Base-by-base conservation (phyloP, 2,329 filamentous ascomycete genomes). In the Cercospora brassicicola region DNA sequence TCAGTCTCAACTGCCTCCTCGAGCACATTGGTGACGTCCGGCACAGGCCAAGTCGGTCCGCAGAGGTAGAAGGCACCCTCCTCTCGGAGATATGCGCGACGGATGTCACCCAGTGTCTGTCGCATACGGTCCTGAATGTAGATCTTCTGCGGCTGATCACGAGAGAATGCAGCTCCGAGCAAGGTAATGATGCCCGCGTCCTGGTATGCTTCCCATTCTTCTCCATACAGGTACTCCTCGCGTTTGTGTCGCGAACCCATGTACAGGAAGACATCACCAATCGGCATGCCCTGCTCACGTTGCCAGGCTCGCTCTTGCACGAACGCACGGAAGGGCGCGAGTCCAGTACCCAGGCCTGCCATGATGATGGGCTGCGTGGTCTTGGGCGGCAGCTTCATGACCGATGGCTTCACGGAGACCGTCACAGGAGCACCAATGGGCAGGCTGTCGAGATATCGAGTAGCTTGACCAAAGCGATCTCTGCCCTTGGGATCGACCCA, bases 111-210 rank as follows among this genome's bases (percentile, higher is more conserved):
- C 68, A 98, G 82, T 0, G 90, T 93, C 86, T 98, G 87, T 67
- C 95, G 87, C 95, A 99, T 99, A 73, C 94, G 89, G 80, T 99
- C 95, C 84, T 99, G 95, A 78, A 99, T 99, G 82, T 99, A 99
- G 73, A 99, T 97, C 89, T 99, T 99, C 84, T 97, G 87, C 15
- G 92, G 91, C 86, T 99, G 95, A 79, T 99, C 95, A 79, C 95
- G 91, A 67, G 92, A 96, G 86, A 99, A 99, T 53, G 95, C 95
- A 62, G 92, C 89, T 62, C 95, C 95, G 61, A 99, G 88, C 51
- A 97, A 87, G 0, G 95, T 99, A 79, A 99, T 94, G 75, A 99
- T 92, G 62, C 95, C 95, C 0, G 95, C 93, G 69, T 94, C 94
- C 78, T 95, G 88, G 82, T 99, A 99, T 0, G 95, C 95, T 81